Evolutionary conservation across 495 filamentous ascomycete genomes (phyloP).

Genomic region (Talaromyces liani): DNA sequence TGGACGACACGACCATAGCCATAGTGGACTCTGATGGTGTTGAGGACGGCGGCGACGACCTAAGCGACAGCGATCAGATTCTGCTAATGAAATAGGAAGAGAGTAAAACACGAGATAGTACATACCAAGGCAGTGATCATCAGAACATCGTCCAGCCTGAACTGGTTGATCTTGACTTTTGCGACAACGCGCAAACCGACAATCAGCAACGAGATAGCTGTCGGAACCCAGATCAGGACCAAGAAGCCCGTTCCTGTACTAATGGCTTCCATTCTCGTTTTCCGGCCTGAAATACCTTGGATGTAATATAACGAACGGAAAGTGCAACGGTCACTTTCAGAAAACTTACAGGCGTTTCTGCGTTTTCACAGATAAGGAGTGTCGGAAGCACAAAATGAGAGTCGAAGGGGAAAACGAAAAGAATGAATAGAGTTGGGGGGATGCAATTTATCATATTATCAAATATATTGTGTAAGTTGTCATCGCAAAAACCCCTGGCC

Average conservation of each 20-base stretch:
- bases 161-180: slow-evolving; percentile 28
- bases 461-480: background rate
- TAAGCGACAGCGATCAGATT: background rate
- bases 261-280: background rate
- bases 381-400: background rate
- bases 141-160: slow-evolving; percentile 26
- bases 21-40: background rate
- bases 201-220: slow-evolving; percentile 26
- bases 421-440: background rate
- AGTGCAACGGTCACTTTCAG: background rate
- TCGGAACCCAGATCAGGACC: slow-evolving; percentile 22
- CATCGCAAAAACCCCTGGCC: background rate
- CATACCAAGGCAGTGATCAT: slow-evolving; percentile 29
- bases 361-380: background rate
- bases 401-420: background rate
- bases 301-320: background rate
- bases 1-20: background rate
- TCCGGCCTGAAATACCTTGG: background rate
- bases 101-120: slow-evolving; percentile 4
- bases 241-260: background rate
- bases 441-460: background rate
- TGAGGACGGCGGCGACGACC: background rate
- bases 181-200: slow-evolving; percentile 25
- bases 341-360: background rate
- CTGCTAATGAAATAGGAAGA: background rate